phyloP scores from a whole-genome alignment of 768 basidiomycete genomes.

The Naganishia kalamii region DNA sequence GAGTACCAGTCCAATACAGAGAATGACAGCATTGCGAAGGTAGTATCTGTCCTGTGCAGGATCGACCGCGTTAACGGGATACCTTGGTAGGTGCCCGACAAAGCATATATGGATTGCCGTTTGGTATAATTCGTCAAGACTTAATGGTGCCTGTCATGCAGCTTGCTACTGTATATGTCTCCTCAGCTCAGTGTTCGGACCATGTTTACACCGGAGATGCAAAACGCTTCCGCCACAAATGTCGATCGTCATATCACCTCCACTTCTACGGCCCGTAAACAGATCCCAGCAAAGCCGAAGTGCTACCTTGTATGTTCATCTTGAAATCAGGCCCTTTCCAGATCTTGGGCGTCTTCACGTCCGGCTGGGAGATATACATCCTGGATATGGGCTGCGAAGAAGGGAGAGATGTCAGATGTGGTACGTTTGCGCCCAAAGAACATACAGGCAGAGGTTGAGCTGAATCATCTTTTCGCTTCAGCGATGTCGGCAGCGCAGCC shows the following conservation, averaged over 20 bases:
- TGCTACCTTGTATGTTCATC: not conserved
- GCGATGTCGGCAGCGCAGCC: conserved; percentile 1
- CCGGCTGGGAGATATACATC: conserved; percentile 11
- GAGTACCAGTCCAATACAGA: no score
- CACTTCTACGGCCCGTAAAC: conserved; percentile 12
- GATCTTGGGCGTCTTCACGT: not conserved
- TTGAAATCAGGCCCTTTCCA: conserved; percentile 7
- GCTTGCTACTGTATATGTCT: no score
- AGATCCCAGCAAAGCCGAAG: not conserved
- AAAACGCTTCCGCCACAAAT: not conserved
- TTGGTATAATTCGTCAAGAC: no score
- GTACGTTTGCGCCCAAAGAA: no score
- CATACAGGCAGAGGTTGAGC: not conserved
- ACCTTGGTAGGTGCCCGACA: no score
- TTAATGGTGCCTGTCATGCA: no score
- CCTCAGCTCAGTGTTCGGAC: no score
- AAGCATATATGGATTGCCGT: no score
- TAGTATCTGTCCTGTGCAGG: no score
- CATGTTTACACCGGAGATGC: no score
- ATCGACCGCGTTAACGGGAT: no score
- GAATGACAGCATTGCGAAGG: no score
- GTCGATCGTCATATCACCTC: not conserved
- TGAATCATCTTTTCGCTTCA: not conserved
- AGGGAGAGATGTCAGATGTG: not conserved
- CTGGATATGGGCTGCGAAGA: not conserved